Conservation (phyloP, 1,284 basidiomycete species). For the Ceratobasidium sp. region DNA sequence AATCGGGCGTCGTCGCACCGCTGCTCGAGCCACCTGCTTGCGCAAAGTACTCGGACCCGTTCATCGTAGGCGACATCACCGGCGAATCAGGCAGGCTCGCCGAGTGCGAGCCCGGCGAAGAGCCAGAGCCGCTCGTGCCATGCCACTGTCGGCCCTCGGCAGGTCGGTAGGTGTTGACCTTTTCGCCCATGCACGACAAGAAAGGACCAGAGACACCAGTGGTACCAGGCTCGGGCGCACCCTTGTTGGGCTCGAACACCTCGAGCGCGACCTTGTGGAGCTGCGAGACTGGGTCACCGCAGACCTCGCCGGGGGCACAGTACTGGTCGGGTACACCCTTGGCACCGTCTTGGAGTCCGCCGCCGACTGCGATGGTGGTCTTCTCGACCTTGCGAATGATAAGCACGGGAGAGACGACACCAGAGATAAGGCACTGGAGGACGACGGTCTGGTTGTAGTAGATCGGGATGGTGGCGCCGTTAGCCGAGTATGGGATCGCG, state of each 20-base stretch:
- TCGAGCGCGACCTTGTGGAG: slow-evolving; percentile 95
- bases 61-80: slow-evolving; percentile 66
- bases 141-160: slow-evolving; percentile 79
- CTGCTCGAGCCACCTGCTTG: slow-evolving; percentile 57
- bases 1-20: slow-evolving; percentile 58
- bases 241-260: slow-evolving; percentile 77
- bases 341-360: slow-evolving; percentile 81
- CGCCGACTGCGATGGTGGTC: slow-evolving; percentile 88
- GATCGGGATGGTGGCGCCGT: slow-evolving; percentile 82
- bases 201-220: slow-evolving; percentile 81
- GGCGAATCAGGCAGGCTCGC: slow-evolving; percentile 75
- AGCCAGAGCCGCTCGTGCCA: slow-evolving; percentile 58
- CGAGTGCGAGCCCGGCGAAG: slow-evolving; percentile 63
- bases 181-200: slow-evolving; percentile 87
- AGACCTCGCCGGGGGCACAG: slow-evolving; percentile 83
- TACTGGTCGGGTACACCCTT: slow-evolving; percentile 85
- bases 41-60: slow-evolving; percentile 73
- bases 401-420: slow-evolving; percentile 90
- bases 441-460: slow-evolving; percentile 98
- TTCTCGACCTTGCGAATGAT: slow-evolving; percentile 95
- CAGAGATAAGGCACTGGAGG: slow-evolving; percentile 92
- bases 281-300: slow-evolving; percentile 94
- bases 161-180: slow-evolving; percentile 87
- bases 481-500: slow-evolving; percentile 82
- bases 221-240: slow-evolving; percentile 73